phyloP scores from a whole-genome alignment of 2,329 filamentous ascomycete species.

The Colletotrichum theobromicola region DNA sequence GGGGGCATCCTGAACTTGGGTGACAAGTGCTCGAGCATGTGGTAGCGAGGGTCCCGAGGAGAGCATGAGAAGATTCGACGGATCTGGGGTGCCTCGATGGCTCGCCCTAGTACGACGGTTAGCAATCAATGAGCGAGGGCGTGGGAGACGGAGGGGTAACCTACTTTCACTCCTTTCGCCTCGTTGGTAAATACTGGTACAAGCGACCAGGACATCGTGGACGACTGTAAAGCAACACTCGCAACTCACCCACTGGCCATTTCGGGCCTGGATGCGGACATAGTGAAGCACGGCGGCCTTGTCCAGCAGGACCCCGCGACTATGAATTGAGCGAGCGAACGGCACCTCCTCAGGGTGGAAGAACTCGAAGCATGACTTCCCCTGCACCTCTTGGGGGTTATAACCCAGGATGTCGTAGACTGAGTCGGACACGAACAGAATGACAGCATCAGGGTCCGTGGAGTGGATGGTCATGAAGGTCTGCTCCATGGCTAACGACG shows the following conservation, averaged over 20 bases:
- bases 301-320: conserved; percentile 76
- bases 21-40: conserved; percentile 87
- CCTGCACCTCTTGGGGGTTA: conserved; percentile 75
- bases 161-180: conserved; percentile 78
- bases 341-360: conserved; percentile 84
- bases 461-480: conserved; percentile 88
- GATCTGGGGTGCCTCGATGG: conserved; percentile 78
- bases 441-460: conserved; percentile 78
- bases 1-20: conserved; percentile 74
- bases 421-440: conserved; percentile 84
- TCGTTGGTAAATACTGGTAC: conserved; percentile 77
- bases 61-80: conserved; percentile 82
- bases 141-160: background rate
- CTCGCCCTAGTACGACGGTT: conserved; percentile 59
- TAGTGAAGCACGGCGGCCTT: conserved; percentile 87
- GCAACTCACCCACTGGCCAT: conserved; percentile 77
- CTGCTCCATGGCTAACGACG: conserved; percentile 67
- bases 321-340: conserved; percentile 75
- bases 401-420: conserved; percentile 85
- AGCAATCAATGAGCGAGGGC: background rate
- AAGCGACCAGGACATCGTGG: conserved; percentile 85
- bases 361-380: conserved; percentile 82
- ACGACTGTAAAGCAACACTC: conserved; percentile 92
- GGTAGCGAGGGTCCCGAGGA: conserved; percentile 82
- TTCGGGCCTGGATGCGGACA: conserved; percentile 70